Evolutionary conservation across 129 eudicot species (phyloP), one percentile per base, ranked within the genome.

Genomic region (Pittosporum tobira): DNA sequence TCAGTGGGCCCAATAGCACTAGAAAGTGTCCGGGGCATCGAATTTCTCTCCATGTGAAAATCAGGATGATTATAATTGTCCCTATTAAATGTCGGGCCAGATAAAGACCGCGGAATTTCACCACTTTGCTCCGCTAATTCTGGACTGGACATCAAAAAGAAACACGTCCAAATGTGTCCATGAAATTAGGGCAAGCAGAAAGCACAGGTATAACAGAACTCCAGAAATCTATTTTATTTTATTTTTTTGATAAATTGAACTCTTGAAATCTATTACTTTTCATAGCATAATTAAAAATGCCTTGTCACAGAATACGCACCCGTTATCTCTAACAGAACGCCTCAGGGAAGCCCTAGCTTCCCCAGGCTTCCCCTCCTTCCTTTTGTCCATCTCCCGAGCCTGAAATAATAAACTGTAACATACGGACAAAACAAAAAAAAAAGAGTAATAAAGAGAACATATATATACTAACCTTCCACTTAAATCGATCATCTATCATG

Each of bases 71-170:
- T 71, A 81, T 65, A 83, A 59, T 26, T 77, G 64, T 86, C 95
- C 87, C 98, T 88, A 66, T 62, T 84, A 62, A 76, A 71, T 25
- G 51, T 64, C 15, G 94, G 90, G 20, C 77, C 87, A 71, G 84
- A 42, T 50, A 81, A 64, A 31, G 94, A 78, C 54, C 90, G 64
- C 51, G 94, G 71, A 53, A 87, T 71, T 68, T 91, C 99, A 43
- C 90, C 99, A 77, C 99, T 91, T 73, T 76, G 99, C 77, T 87
- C 96, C 25, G 99, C 99, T 48, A 72, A 48, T 48, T 91, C 99
- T 68, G 78, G 70, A 61, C 99, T 91, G 65, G 24, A 61, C 20
- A n/a, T 45, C 44, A 38, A 4, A 63, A 53, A 23, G 12, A n/a
- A 56, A 44, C 42, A 44, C 10, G 49, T n/a, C 16, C 45, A 24